Evolutionary conservation across 805 yeast genomes (phyloP), one percentile per base, ranked within the genome.

Genomic region (Saccharomyces kudriavzevii): DNA sequence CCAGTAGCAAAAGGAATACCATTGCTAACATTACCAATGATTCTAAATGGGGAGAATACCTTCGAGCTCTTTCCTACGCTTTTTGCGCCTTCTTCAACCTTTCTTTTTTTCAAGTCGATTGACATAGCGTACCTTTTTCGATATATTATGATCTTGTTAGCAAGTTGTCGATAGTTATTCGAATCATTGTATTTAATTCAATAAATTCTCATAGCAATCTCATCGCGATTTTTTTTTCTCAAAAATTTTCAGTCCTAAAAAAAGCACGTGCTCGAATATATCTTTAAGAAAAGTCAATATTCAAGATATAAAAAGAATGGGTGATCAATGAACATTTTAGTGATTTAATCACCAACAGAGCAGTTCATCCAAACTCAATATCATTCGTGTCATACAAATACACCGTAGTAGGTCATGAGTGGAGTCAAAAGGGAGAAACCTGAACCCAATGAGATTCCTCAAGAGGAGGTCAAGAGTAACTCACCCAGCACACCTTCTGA

Each of bases 21-120:
- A 65, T 89, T 89, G 28, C 96, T 79, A n/a, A 95, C 96, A 64
- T 89, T 83, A 4, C 99, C 99, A 26, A 94, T 74, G n/a, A 75
- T 87, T 71, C 97, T 76, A 67, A 88, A 90, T 0, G 97, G 97
- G 22, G 95, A 80, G 69, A 87, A 90, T 30, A 90, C 80, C 65
- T 76, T 81, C 1, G 89, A 84, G 2, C 75, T 53, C 17, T 49
- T 45, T 47, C 22, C 40, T 14, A 5, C 20, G 9, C 49, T 24
- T 17, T 14, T 48, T 13, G 8, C 30, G 13, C 5, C 24, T 14
- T 45, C 48, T 45, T 45, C 29, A 24, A 45, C 48, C 48, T 57
- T 63, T 50, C 69, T 60, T 45, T 51, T 65, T 52, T 65, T 65
- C 26, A 35, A 35, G 43, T 35, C 43, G 24, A 35, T 8, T 3